Evolutionary conservation across 2,329 filamentous ascomycete species (phyloP), one percentile per base, ranked within the genome.

Genomic region (Dactylellina sp.): DNA sequence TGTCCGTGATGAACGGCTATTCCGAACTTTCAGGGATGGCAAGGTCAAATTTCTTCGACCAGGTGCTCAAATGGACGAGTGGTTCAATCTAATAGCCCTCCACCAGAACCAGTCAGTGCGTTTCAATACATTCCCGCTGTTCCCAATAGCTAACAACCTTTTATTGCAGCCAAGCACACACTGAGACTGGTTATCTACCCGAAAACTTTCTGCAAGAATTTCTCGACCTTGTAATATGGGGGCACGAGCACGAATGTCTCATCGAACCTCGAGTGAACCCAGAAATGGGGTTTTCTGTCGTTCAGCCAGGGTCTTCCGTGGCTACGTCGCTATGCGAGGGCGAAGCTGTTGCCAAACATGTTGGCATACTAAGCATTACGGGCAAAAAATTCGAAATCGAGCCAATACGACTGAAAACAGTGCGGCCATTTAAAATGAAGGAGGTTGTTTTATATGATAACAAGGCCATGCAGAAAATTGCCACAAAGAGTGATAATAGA

Each of bases 251-350:
- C 79, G 94, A 99, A 81, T 99, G 95, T 79, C 81, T 94, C 6
- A 96, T 99, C 76, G 89, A 97, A 47, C 95, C 95, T 0, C 83
- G 84, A 0, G 84, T 88, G 50, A 99, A 98, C 78, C 87, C 91
- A 0, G 92, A 97, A 79, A 97, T 90, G 52, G 90, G 90, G 0
- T 99, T 99, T 78, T 89, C 95, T 77, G 94, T 99, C 76, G 97
- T 99, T 88, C 95, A 99, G 79, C 95, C 95, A 0, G 95, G 95
- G 0, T 99, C 95, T 0, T 98, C 95, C 0, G 90, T 99, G 0
- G 95, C 94, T 0, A 99, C 95, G 0, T 98, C 95, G 0, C 84
- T 99, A 0, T 89, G 95, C 7, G 90, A 91, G 0, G 93, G 93
- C 25, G 95, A 99, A 82, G 91, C 95, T 0, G 92, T 93, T 0